These are phyloP conservation scores for Chloranthus sessilifolius DNA, from an alignment of 164 flowering plant species.

Conservation along the genomic window DNA sequence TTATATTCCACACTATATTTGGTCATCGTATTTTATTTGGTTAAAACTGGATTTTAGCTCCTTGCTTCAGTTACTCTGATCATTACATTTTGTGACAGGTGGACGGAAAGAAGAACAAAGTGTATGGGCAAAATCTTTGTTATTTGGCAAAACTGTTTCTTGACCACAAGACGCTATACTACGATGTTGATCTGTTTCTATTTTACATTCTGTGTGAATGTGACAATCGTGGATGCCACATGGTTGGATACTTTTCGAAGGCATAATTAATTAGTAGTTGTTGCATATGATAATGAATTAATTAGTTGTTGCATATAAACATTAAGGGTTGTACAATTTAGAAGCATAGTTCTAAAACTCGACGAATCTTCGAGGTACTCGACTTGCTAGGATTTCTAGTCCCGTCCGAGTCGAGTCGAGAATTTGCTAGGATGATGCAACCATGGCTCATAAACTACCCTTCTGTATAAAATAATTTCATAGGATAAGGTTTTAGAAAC, in stretches of 20 bases:
- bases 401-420: too few relatives aligned
- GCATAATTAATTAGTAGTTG: conserved; percentile 25
- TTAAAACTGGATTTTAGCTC: neutral
- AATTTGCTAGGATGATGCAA: too few relatives aligned
- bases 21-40: neutral
- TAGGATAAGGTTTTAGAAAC: too few relatives aligned
- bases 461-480: too few relatives aligned
- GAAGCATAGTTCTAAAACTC: too few relatives aligned
- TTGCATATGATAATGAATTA: too few relatives aligned
- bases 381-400: too few relatives aligned
- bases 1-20: too few relatives aligned
- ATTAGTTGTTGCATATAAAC: too few relatives aligned
- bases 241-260: conserved; percentile 99
- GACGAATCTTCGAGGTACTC: too few relatives aligned
- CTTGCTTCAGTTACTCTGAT: neutral
- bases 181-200: conserved; percentile 93
- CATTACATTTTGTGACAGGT: conserved; percentile 48
- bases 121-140: conserved; percentile 94
- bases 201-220: conserved; percentile 95
- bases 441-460: too few relatives aligned
- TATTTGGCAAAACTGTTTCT: conserved; percentile 94
- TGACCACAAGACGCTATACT: conserved; percentile 98
- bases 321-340: too few relatives aligned
- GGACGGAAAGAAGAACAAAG: conserved; percentile 99
- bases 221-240: conserved; percentile 99